Evolutionary conservation across 225 moss, liverwort and hornwort genomes (phyloP), one percentile per base, ranked within the genome.

Genomic region (Neckera pumila): DNA sequence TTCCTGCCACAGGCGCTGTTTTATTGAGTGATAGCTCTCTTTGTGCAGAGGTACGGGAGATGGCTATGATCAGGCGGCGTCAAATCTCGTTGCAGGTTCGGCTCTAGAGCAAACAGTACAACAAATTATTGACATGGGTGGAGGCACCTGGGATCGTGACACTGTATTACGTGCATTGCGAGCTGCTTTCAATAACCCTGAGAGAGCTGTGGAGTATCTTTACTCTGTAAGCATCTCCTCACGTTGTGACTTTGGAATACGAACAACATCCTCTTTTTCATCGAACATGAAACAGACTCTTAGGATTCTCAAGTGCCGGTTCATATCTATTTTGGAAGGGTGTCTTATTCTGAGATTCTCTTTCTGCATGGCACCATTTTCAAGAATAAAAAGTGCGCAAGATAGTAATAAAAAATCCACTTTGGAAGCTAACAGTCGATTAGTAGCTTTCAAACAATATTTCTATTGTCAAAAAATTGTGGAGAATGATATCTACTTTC

Each of bases 111-210:
- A 90, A 89, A 98, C 98, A 65, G 90, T 98, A 56, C 98, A 96
- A 87, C 93, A 95, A 54, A 95, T 98, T 42, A 92, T 98, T 71
- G 98, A 98, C 75, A 96, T 98, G 92, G 98, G 98, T 85, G 98
- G 97, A 88, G 98, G 98, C 66, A 97, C 90, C 71, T 98, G 98
- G 98, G 96, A 59, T 70, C 84, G 84, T 54, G 84, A 84, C 12
- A 84, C 84, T 56, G 84, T 84, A 31, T 54, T 84, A 31, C 94
- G 97, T 83, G 98, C 98, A 65, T 89, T 98, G 82, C 95, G 98
- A 76, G 97, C 97, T 85, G 98, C 98, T 51, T 98, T 97, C 90
- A 97, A 98, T 79, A 98, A 97, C 86, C 98, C 98, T 23, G 98
- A 98, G 86, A 90, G 98, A 89, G 98, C 97, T 87, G 97, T 98